phyloP scores from a whole-genome alignment of 2,329 filamentous ascomycete genomes.

The Colletotrichum agaves region DNA sequence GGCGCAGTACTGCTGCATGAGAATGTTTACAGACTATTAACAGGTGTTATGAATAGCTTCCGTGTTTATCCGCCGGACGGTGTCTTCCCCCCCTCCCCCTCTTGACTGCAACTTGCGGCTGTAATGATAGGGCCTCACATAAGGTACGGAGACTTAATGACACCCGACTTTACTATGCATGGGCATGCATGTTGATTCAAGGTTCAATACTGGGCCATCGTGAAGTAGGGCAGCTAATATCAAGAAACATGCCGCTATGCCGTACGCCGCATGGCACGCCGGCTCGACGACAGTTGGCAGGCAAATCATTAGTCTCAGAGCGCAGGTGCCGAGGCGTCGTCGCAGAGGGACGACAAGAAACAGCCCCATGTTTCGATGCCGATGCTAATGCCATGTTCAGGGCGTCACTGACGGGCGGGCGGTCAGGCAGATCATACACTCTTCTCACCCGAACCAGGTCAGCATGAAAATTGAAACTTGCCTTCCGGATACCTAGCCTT shows the following conservation, averaged over 20 bases:
- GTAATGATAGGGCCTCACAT: conserved; percentile 16
- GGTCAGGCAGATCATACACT: conserved; percentile 13
- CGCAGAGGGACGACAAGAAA: conserved; percentile 42
- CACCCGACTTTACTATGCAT: neutral
- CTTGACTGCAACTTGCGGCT: neutral
- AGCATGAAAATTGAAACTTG: neutral
- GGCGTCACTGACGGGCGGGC: neutral
- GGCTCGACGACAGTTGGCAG: too few relatives aligned
- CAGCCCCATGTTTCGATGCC: conserved; percentile 49
- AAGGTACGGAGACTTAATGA: conserved; percentile 27
- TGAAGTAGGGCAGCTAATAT: conserved; percentile 34
- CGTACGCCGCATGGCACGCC: neutral
- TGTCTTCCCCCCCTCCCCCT: neutral
- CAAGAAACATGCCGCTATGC: conserved; percentile 31
- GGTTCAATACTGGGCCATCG: conserved; percentile 6
- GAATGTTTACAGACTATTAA: neutral
- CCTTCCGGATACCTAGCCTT: neutral
- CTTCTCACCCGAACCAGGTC: neutral
- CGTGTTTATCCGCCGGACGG: neutral
- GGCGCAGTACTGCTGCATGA: neutral
- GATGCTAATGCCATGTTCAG: conserved; percentile 19
- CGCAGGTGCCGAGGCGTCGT: conserved; percentile 30
- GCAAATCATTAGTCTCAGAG: conserved; percentile 24
- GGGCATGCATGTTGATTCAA: neutral
- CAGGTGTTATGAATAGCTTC: conserved; percentile 23